Conservation (phyloP, 805 yeast species). For the Saturnispora silvae region DNA sequence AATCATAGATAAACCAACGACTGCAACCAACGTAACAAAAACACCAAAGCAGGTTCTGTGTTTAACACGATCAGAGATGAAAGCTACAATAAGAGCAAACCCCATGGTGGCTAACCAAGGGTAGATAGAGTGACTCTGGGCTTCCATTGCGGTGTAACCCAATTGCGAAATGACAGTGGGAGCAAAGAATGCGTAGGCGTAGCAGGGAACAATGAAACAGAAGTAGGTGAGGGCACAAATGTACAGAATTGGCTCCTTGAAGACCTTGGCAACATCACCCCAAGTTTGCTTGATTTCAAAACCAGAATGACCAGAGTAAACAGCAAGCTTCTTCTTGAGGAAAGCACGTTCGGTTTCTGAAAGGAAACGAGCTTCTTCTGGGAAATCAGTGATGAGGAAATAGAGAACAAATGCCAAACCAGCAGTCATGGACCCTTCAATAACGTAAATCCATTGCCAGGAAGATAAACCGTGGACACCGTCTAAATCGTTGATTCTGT, state of each 20-base stretch:
- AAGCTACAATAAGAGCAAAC: slow-evolving; percentile 47
- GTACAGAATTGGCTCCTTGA: slow-evolving; percentile 53
- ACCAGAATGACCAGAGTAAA: slow-evolving; percentile 40
- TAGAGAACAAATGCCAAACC: slow-evolving; percentile 25
- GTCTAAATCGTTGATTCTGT: slow-evolving; percentile 46
- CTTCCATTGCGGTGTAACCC: slow-evolving; percentile 59
- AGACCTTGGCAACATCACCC: slow-evolving; percentile 35
- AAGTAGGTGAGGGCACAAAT: slow-evolving; percentile 52
- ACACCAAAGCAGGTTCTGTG: slow-evolving; percentile 36
- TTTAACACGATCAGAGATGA: slow-evolving; percentile 44
- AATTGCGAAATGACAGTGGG: slow-evolving; percentile 51
- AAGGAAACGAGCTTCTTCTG: slow-evolving; percentile 53
- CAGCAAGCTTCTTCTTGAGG: slow-evolving; percentile 47
- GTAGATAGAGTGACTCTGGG: slow-evolving; percentile 73
- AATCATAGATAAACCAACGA: slow-evolving; percentile 48
- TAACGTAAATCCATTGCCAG: slow-evolving; percentile 38
- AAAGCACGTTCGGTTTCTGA: slow-evolving; percentile 40
- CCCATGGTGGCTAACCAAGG: slow-evolving; percentile 79
- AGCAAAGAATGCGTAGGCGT: slow-evolving; percentile 67
- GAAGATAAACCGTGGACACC: slow-evolving; percentile 31
- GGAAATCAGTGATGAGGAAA: slow-evolving; percentile 57
- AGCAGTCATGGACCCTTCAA: slow-evolving; percentile 28
- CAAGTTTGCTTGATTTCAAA: slow-evolving; percentile 36
- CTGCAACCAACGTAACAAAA: slow-evolving; percentile 26
- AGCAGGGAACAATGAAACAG: slow-evolving; percentile 56